Percentiles rank a stretch among this genome's conserved stretches.
Conservation (phyloP, 2,329 filamentous ascomycete species). For the Pleomassaria siparia region DNA sequence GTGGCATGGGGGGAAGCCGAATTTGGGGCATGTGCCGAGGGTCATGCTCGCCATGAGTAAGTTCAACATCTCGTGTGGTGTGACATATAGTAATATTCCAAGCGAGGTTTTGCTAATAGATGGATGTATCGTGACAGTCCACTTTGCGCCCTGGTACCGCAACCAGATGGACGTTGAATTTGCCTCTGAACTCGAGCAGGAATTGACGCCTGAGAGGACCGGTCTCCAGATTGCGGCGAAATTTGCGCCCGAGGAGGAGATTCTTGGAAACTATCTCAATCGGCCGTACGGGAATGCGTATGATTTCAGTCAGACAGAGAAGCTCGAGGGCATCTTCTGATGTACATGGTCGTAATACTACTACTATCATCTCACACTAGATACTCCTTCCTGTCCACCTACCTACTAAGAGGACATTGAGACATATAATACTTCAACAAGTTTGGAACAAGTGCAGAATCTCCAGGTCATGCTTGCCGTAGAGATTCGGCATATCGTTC, state of each 20-base stretch:
- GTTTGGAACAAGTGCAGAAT: no score
- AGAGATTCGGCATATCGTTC: constrained; percentile 28
- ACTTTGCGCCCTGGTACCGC: constrained; percentile 61
- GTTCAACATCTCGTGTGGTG: constrained; percentile 2
- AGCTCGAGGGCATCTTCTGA: constrained; percentile 28
- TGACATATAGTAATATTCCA: neutral
- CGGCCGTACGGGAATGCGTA: constrained; percentile 64
- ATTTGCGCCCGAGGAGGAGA: constrained; percentile 50
- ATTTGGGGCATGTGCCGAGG: constrained; percentile 44
- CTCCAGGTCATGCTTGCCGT: constrained; percentile 25
- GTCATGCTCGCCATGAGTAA: constrained; percentile 49
- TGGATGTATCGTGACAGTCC: constrained; percentile 34
- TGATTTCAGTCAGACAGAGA: constrained; percentile 57
- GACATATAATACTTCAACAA: no score
- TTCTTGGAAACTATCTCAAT: constrained; percentile 54
- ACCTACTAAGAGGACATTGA: no score
- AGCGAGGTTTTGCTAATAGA: neutral
- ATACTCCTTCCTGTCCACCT: no score
- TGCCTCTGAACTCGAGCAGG: constrained; percentile 51
- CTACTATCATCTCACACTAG: no score
- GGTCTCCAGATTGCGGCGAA: constrained; percentile 55
- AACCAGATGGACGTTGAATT: constrained; percentile 61
- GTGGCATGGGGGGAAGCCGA: constrained; percentile 56
- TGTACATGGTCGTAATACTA: no score
- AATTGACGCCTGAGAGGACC: constrained; percentile 46